These are phyloP conservation scores for Emericellopsis atlantica DNA, from an alignment of 2,329 filamentous ascomycete genomes.

Conservation along the genomic window DNA sequence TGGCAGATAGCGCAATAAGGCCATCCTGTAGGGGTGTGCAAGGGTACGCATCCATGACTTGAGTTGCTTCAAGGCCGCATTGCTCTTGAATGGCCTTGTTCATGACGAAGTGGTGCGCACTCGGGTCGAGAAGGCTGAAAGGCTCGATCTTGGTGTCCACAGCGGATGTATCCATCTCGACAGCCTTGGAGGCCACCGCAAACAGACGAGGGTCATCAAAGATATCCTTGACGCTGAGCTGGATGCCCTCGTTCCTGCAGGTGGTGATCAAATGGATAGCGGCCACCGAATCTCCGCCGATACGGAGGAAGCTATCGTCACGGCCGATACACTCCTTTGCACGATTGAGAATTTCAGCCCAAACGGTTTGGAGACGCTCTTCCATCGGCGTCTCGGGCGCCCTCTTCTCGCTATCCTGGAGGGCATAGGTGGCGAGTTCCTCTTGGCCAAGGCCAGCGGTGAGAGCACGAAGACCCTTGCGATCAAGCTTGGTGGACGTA, in stretches of 20 bases:
- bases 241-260: background rate
- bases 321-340: slow-evolving; percentile 4
- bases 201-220: background rate
- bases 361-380: slow-evolving; percentile 12
- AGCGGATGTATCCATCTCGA: background rate
- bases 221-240: background rate
- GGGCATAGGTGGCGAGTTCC: background rate
- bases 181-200: background rate
- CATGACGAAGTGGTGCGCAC: background rate
- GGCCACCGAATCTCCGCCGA: slow-evolving; percentile 31
- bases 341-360: slow-evolving; percentile 5
- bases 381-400: slow-evolving; percentile 7
- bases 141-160: background rate
- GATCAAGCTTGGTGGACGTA: slow-evolving; percentile 8
- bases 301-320: slow-evolving; percentile 25
- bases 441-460: background rate
- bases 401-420: slow-evolving; percentile 1
- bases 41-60: slow-evolving; percentile 32
- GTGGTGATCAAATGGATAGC: slow-evolving; percentile 10
- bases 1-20: slow-evolving; percentile 29
- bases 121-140: background rate
- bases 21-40: slow-evolving; percentile 35
- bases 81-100: background rate
- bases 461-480: slow-evolving; percentile 1
- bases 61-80: background rate